These are phyloP conservation scores for Myxozyma lipomycoides DNA, from an alignment of 805 yeast species.

Conservation along the genomic window DNA sequence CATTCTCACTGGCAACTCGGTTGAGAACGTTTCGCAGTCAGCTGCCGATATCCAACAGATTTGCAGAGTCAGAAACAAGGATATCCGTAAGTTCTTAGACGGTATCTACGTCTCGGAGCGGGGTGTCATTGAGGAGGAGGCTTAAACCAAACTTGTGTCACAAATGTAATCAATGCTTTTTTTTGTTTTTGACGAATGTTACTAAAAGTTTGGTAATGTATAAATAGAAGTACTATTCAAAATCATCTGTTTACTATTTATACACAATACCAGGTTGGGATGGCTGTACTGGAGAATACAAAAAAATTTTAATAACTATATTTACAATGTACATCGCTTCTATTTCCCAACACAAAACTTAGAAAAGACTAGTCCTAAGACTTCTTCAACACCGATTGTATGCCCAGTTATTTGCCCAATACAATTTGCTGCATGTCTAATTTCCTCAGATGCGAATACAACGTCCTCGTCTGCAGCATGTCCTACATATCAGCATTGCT, in stretches of 20 bases:
- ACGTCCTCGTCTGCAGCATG: slow-evolving; percentile 50
- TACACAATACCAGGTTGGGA: background rate
- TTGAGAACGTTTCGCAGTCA: slow-evolving; percentile 95
- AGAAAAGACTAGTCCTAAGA: slow-evolving; percentile 84
- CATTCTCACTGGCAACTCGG: slow-evolving; percentile 87
- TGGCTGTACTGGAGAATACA: background rate
- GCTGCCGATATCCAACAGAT: slow-evolving; percentile 98
- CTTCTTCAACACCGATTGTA: slow-evolving; percentile 82
- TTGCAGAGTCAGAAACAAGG: slow-evolving; percentile 99
- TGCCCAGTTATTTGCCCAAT: slow-evolving; percentile 92
- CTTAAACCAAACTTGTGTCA: background rate
- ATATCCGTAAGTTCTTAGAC: slow-evolving; percentile 99
- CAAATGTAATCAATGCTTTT: background rate
- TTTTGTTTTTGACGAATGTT: background rate
- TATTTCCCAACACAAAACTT: slow-evolving; percentile 92
- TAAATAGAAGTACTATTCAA: background rate
- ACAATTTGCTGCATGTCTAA: slow-evolving; percentile 72
- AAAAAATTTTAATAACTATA: no score
- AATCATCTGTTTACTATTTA: background rate
- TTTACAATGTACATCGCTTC: background rate
- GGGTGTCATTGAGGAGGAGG: slow-evolving; percentile 76
- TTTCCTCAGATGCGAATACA: slow-evolving; percentile 73
- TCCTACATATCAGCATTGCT: background rate
- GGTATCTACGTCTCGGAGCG: slow-evolving; percentile 99
- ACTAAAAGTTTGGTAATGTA: background rate